Evolutionary conservation across 257 asterid species (phyloP).

Genomic region (Parsonsia alboflavescens): DNA sequence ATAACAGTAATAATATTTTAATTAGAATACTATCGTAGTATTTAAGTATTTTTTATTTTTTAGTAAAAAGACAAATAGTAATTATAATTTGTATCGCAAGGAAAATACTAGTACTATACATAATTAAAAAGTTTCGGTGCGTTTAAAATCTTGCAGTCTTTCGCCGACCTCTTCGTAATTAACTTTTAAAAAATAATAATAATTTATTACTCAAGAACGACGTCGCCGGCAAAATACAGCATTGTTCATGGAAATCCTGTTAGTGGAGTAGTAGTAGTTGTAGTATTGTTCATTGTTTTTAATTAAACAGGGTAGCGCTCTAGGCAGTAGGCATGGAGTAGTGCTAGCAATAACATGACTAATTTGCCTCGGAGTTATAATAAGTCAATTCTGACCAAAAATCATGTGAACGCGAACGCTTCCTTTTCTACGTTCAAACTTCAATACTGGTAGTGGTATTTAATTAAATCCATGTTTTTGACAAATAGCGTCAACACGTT

Average conservation of each 20-base stretch:
- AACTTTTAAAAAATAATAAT: not conserved
- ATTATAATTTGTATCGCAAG: too few relatives aligned
- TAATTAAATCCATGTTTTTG: not conserved
- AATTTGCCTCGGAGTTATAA: not conserved
- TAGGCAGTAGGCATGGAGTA: not conserved
- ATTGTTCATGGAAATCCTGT: not conserved
- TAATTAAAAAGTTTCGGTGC: not conserved
- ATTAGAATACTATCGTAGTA: too few relatives aligned
- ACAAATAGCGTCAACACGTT: not conserved
- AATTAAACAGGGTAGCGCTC: not conserved
- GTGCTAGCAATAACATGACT: not conserved
- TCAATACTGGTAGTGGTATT: not conserved
- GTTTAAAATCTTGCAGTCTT: not conserved
- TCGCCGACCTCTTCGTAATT: not conserved
- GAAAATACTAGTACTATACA: too few relatives aligned
- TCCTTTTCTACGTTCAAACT: not conserved
- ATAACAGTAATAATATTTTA: too few relatives aligned
- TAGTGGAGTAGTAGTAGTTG: not conserved
- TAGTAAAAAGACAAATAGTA: too few relatives aligned
- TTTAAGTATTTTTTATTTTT: too few relatives aligned
- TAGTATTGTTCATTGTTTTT: not conserved
- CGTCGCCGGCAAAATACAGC: not conserved
- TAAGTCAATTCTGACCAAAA: not conserved
- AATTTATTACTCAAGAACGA: not conserved
- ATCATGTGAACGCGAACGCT: too few relatives aligned